A percentile compares a stretch with the other conserved stretches of the same genome.
These are phyloP conservation scores for Chloranthus sessilifolius DNA, from an alignment of 164 flowering plant species.

Conservation along the genomic window DNA sequence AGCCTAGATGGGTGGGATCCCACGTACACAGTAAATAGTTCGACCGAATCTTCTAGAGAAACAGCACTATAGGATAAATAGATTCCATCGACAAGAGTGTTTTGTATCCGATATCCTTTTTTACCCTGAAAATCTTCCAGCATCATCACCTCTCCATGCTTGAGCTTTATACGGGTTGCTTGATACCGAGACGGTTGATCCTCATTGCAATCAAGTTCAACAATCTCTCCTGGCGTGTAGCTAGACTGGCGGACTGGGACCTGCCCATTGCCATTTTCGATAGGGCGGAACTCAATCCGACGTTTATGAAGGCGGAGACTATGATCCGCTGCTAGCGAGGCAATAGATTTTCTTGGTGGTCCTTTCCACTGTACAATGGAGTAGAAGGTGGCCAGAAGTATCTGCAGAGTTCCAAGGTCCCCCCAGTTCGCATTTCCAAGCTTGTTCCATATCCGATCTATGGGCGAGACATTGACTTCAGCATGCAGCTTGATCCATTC, in stretches of 20 bases:
- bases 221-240: slow-evolving; percentile 44
- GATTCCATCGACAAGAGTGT: slow-evolving; percentile 36
- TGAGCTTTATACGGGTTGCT: slow-evolving; percentile 33
- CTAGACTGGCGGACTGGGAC: slow-evolving; percentile 20
- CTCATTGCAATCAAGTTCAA: slow-evolving; percentile 47
- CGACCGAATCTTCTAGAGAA: slow-evolving; percentile 42
- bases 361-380: slow-evolving; percentile 65
- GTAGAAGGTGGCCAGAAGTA: slow-evolving; percentile 65
- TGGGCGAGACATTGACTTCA: slow-evolving; percentile 49
- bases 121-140: slow-evolving; percentile 47
- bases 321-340: slow-evolving; percentile 65
- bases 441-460: slow-evolving; percentile 79
- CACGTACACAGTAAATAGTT: slow-evolving; percentile 46
- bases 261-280: slow-evolving; percentile 33
- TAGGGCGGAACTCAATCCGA: slow-evolving; percentile 40
- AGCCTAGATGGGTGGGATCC: slow-evolving; percentile 82
- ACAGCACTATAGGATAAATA: slow-evolving; percentile 43
- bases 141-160: slow-evolving; percentile 39
- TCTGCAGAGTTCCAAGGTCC: slow-evolving; percentile 66
- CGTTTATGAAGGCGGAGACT: slow-evolving; percentile 71
- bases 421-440: slow-evolving; percentile 89
- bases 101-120: slow-evolving; percentile 42
- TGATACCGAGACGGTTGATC: slow-evolving; percentile 29
- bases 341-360: slow-evolving; percentile 59
- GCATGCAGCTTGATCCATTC: slow-evolving; percentile 66